A percentile compares a stretch with the other conserved stretches of the same genome.
Evolutionary conservation across 108 stramenopile species (phyloP).

Genomic region (Fragilaria crotonensis): DNA sequence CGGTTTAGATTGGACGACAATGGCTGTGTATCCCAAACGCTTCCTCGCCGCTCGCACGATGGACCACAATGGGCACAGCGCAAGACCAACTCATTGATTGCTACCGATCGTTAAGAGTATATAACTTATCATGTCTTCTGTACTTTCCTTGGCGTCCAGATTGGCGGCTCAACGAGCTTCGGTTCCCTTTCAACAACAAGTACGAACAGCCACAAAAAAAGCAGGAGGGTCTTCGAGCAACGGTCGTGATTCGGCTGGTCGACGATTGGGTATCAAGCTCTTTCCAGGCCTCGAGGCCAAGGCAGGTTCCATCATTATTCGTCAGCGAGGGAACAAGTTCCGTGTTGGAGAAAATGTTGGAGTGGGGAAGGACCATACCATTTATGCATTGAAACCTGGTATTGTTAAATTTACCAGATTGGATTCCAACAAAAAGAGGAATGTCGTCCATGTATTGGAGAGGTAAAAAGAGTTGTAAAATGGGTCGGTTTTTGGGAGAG

Average conservation of each 20-base stretch:
- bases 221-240: conserved; percentile 93
- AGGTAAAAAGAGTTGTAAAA: conserved; percentile 12
- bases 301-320: conserved; percentile 90
- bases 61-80: too few relatives aligned
- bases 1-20: too few relatives aligned
- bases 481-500: neutral
- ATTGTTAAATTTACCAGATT: conserved; percentile 71
- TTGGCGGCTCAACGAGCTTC: too few relatives aligned
- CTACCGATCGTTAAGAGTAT: too few relatives aligned
- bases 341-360: conserved; percentile 85
- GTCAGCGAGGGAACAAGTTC: conserved; percentile 93
- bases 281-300: conserved; percentile 67
- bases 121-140: too few relatives aligned
- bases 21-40: too few relatives aligned
- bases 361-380: conserved; percentile 92
- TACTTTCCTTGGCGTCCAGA: too few relatives aligned
- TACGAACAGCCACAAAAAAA: conserved; percentile 93
- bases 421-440: conserved; percentile 54
- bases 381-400: conserved; percentile 81
- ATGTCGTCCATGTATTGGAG: conserved; percentile 59
- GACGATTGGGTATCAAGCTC: conserved; percentile 93
- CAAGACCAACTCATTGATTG: too few relatives aligned
- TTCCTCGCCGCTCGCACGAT: too few relatives aligned
- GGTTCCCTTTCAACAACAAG: too few relatives aligned
- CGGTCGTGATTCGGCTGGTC: conserved; percentile 90